Conservation (phyloP, 2,329 filamentous ascomycete genomes). For the Ophiostoma montium region DNA sequence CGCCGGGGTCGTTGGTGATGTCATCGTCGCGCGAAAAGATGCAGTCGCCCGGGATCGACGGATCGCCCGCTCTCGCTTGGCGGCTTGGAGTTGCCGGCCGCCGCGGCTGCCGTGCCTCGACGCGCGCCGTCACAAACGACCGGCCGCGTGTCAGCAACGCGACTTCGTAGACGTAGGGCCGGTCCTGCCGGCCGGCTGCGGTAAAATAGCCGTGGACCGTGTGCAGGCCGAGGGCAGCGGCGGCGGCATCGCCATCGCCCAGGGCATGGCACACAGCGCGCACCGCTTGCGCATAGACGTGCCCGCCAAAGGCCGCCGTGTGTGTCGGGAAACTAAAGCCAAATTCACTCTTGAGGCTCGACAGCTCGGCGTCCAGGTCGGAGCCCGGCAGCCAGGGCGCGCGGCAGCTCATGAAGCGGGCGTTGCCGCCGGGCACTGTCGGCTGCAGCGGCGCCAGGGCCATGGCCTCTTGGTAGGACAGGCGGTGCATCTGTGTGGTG, state of each 20-base stretch:
- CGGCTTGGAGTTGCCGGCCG: slow-evolving; percentile 27
- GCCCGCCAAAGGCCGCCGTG: slow-evolving; percentile 26
- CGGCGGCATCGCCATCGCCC: slow-evolving; percentile 13
- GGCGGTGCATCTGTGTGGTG: slow-evolving; percentile 13
- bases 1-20: slow-evolving; percentile 21
- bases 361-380: slow-evolving; percentile 15
- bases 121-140: slow-evolving; percentile 34
- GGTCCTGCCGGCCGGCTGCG: slow-evolving; percentile 29
- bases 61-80: slow-evolving; percentile 18
- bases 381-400: slow-evolving; percentile 20
- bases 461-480: slow-evolving; percentile 24
- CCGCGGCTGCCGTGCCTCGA: slow-evolving; percentile 33
- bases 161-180: slow-evolving; percentile 40
- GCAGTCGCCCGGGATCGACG: background rate
- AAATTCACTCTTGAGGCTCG: background rate
- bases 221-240: background rate
- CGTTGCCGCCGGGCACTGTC: background rate
- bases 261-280: slow-evolving; percentile 24
- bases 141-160: slow-evolving; percentile 29
- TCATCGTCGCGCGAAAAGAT: slow-evolving; percentile 27
- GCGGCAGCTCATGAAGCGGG: slow-evolving; percentile 22
- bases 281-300: slow-evolving; percentile 29
- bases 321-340: slow-evolving; percentile 7
- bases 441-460: slow-evolving; percentile 19
- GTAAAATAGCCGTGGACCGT: slow-evolving; percentile 44